Evolutionary conservation across 225 moss, liverwort and hornwort species (phyloP), one percentile per base, ranked within the genome.

Genomic region (Straminergon stramineum): DNA sequence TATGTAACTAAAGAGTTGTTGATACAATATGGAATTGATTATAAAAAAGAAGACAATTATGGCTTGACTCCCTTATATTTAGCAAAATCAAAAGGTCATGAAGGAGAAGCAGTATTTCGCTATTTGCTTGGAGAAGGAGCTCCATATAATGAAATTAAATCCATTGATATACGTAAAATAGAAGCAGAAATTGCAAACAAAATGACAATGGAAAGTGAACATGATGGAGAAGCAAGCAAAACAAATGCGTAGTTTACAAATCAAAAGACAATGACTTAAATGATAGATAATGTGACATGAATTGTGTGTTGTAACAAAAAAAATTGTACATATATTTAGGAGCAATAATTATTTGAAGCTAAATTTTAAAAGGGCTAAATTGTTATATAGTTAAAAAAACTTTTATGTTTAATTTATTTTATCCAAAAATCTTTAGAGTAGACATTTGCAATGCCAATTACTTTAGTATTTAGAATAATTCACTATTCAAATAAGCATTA

Each of bases 51-150:
- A 41, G 99, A 97, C 81, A 90, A 79, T 84, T 99, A 95, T 86
- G 97, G 99, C 6, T 89, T 99, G 10, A 99, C 99, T 23, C 96
- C 99, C 15, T 89, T 99, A 6, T 99, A 96, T 89, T 87, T 99
- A 75, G 97, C 99, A 52, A 99, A 96, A 74, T 95, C 95, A 41
- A 99, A 97, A 88, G 99, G 99, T 43, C 74, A 61, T 82, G 96
- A 96, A 92, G 99, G 99, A 51, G 97, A 99, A 91, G 96, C 95
- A 0, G 99, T 99, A 28, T 99, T 99, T 87, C 95, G 95, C 76
- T 99, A 97, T 75, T 95, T 99, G 39, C 87, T 99, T 75, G 93
- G 96, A 65, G 99, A 97, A 92, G 99, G 99, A 28, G 97, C 99
- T 48, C 96, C 99, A 64, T 99, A 97, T 56, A 97, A 97, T 92